Conservation (phyloP, 371 early-diverging fungal species). For the Amoeboradix gromovi region DNA sequence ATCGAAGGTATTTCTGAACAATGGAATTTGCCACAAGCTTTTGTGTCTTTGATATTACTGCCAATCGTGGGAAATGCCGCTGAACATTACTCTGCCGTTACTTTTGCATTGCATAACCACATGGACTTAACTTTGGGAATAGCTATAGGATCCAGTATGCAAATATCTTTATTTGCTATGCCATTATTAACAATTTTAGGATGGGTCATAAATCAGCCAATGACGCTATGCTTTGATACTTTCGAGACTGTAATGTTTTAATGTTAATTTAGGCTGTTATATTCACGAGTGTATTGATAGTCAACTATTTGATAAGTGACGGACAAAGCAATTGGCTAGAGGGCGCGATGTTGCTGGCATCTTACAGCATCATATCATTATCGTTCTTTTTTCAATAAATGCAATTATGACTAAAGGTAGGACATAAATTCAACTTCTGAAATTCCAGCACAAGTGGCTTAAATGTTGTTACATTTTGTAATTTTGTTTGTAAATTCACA, state of each 20-base stretch:
- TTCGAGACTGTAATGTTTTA: slow-evolving; percentile 31
- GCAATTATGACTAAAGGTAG: too few species aligned
- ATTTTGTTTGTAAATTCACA: too few species aligned
- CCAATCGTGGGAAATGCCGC: slow-evolving; percentile 38
- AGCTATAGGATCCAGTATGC: slow-evolving; percentile 63
- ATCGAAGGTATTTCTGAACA: slow-evolving; percentile 31
- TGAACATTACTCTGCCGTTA: slow-evolving; percentile 48
- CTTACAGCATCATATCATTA: slow-evolving; percentile 40
- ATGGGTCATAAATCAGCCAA: slow-evolving; percentile 41
- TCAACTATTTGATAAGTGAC: slow-evolving; percentile 39
- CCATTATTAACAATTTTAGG: slow-evolving; percentile 57
- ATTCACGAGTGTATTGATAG: slow-evolving; percentile 48
- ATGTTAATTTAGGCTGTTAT: slow-evolving; percentile 16
- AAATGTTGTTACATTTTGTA: too few species aligned
- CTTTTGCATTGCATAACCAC: slow-evolving; percentile 49
- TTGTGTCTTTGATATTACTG: slow-evolving; percentile 52
- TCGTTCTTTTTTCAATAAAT: slow-evolving; percentile 18
- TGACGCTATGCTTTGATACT: slow-evolving; percentile 43
- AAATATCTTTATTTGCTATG: slow-evolving; percentile 58
- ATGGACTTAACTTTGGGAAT: slow-evolving; percentile 60
- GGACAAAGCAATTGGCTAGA: slow-evolving; percentile 56
- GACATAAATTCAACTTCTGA: too few species aligned
- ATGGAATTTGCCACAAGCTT: slow-evolving; percentile 34
- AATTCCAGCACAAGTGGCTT: too few species aligned
- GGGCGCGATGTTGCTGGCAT: slow-evolving; percentile 37